Evolutionary conservation across 306 rosid species (phyloP).

Genomic region (Dryas alaskensis): DNA sequence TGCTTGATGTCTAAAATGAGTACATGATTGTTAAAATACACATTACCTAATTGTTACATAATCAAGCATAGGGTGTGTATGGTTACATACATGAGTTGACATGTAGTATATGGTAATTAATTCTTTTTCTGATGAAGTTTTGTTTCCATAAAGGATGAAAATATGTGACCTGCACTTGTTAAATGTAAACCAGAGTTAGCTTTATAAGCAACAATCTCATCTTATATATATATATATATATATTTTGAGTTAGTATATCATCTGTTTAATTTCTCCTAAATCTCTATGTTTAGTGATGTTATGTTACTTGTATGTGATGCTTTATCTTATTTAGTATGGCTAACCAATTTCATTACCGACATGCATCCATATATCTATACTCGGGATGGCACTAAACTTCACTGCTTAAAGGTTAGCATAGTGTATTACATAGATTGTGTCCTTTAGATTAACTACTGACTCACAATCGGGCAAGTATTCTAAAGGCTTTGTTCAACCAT

Average conservation of each 20-base stretch:
- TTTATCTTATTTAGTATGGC: constrained; percentile 2
- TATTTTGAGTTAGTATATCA: background rate
- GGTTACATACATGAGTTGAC: no score
- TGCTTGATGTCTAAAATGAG: no score
- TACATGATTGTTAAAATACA: no score
- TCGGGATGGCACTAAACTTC: constrained; percentile 78
- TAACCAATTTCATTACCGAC: constrained; percentile 30
- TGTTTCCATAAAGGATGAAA: no score
- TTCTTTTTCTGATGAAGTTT: no score
- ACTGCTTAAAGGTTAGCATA: constrained; percentile 80
- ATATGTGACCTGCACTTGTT: no score
- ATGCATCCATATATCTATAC: constrained; percentile 78
- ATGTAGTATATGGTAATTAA: no score
- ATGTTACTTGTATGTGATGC: background rate
- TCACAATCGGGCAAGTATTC: background rate
- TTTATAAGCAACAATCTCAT: background rate
- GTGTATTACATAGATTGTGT: background rate
- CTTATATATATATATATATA: no score
- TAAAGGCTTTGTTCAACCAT: background rate
- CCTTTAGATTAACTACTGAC: background rate
- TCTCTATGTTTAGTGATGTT: background rate
- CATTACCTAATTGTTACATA: no score
- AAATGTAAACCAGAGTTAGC: background rate
- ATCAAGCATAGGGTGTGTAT: no score
- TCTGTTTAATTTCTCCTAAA: background rate